phyloP scores from a whole-genome alignment of 495 filamentous ascomycete genomes.

The Aspergillus sclerotiicarbonarius region DNA sequence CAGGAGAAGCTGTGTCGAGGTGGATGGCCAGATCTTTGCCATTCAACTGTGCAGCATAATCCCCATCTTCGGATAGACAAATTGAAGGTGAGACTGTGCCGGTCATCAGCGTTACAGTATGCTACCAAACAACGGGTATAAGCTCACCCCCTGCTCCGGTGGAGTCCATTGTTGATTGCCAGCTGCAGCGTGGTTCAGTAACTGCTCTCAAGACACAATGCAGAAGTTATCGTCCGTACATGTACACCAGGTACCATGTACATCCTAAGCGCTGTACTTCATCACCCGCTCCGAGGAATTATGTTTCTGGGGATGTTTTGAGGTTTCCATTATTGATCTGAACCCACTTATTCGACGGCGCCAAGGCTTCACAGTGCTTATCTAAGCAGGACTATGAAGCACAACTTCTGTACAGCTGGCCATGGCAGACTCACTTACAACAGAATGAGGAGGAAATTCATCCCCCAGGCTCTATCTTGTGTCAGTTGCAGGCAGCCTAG shows the following conservation, averaged over 20 bases:
- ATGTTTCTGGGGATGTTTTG: not conserved
- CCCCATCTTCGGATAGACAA: constrained; percentile 35
- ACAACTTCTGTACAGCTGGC: not conserved
- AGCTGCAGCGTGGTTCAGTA: constrained; percentile 8
- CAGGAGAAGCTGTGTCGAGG: constrained; percentile 29
- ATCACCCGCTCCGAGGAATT: not conserved
- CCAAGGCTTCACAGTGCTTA: constrained; percentile 4
- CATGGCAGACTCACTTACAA: not conserved
- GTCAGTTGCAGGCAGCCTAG: too few species aligned
- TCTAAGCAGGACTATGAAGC: not conserved
- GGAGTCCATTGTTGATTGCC: constrained; percentile 37
- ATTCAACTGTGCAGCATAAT: constrained; percentile 33
- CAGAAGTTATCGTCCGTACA: not conserved
- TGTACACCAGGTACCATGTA: not conserved
- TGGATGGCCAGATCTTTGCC: constrained; percentile 41
- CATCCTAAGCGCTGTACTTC: not conserved
- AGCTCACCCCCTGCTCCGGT: constrained; percentile 30
- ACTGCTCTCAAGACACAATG: not conserved
- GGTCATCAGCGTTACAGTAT: constrained; percentile 4
- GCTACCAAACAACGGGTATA: not conserved
- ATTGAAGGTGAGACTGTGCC: constrained; percentile 23
- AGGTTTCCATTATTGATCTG: not conserved
- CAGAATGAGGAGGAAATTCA: too few species aligned
- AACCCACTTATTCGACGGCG: constrained; percentile 3
- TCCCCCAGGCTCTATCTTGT: too few species aligned